These are phyloP conservation scores for Selenicereus undatus DNA, from an alignment of 148 eudicot species.

Conservation along the genomic window DNA sequence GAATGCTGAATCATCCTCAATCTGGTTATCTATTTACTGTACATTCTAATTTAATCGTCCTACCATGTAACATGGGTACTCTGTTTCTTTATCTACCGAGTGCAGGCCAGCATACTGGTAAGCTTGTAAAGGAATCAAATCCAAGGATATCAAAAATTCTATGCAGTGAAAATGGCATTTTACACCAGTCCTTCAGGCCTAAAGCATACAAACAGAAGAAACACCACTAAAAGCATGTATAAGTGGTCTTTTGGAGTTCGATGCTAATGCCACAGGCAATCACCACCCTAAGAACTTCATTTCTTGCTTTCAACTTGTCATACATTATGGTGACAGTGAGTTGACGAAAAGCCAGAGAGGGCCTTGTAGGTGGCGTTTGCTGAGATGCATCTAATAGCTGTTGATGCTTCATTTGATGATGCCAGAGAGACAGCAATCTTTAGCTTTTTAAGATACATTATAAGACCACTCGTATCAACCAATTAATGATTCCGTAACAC, in stretches of 20 bases:
- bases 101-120: not conserved
- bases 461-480: not conserved
- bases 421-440: not conserved
- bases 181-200: not conserved
- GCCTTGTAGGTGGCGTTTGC: not conserved
- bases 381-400: not conserved
- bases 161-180: not conserved
- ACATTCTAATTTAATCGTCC: not conserved
- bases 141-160: not conserved
- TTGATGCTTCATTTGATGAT: not conserved
- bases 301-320: not conserved
- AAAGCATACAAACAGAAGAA: not conserved
- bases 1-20: not conserved
- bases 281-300: no score
- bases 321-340: not conserved
- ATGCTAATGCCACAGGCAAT: not conserved
- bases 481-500: not conserved
- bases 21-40: not conserved
- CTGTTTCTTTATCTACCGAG: not conserved
- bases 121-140: not conserved
- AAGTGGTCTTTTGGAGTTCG: not conserved
- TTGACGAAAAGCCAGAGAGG: not conserved
- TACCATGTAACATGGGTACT: not conserved
- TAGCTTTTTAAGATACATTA: not conserved
- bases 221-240: not conserved